Evolutionary conservation across 2,329 filamentous ascomycete species (phyloP).

Genomic region (Alternaria atra): DNA sequence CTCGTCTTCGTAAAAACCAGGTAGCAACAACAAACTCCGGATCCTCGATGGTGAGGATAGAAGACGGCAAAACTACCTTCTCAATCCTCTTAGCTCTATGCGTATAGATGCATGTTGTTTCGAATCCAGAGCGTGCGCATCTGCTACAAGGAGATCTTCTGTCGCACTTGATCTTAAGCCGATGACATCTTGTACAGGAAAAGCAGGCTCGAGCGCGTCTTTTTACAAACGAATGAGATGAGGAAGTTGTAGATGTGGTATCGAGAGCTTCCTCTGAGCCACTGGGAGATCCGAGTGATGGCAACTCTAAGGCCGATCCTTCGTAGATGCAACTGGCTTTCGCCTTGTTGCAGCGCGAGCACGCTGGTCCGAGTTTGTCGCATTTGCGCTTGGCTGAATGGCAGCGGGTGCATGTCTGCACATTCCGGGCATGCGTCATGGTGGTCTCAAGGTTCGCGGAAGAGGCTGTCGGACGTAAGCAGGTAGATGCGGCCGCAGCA

Average conservation of each 20-base stretch:
- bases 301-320: neutral
- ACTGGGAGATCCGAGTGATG: neutral
- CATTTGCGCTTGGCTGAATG: constrained; percentile 28
- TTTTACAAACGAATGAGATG: neutral
- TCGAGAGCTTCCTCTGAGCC: neutral
- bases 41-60: constrained; percentile 20
- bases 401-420: constrained; percentile 27
- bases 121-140: constrained; percentile 25
- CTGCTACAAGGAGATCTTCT: constrained; percentile 27
- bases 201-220: constrained; percentile 21
- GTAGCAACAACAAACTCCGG: constrained; percentile 26
- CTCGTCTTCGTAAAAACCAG: constrained; percentile 31
- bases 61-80: neutral
- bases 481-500: neutral
- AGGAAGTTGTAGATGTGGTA: neutral
- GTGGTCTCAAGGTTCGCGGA: neutral
- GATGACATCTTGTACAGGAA: constrained; percentile 35
- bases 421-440: constrained; percentile 17
- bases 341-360: constrained; percentile 21
- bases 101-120: constrained; percentile 25
- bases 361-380: constrained; percentile 27
- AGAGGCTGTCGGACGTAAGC: neutral
- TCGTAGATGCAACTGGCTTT: constrained; percentile 18
- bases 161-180: constrained; percentile 35
- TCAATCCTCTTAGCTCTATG: constrained; percentile 13